Base-by-base conservation (phyloP, 169 alveolate genomes). In the Plasmodium adleri region DNA sequence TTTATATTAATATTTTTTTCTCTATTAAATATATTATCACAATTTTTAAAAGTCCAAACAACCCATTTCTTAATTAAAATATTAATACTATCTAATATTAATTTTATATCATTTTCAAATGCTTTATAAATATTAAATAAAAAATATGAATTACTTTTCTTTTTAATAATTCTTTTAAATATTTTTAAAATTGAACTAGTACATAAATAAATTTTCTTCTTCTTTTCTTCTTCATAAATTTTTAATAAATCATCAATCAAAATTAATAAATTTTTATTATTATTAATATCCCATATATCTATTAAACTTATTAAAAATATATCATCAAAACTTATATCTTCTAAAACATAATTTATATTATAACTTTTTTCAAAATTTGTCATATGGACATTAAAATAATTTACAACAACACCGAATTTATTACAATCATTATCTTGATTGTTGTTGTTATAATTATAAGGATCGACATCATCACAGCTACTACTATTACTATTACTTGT, bases 141-240 rank as follows among this genome's bases (percentile, higher is more conserved):
- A 47, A 83, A 83, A 62, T 17, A 83, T 10, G 6, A 13, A 15
- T 20, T 54, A 1, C 28, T 59, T 22, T 39, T 67, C 63, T 66
- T 68, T 13, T 83, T 67, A 3, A 83, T 83, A 9, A 83, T 50
- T 20, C 58, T 83, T 68, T 83, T 60, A 83, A 83, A 68, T 56
- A 83, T 39, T 50, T 68, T 83, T 67, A 83, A 26, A 17, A 83
- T 54, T 8, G 24, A 50, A 45, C 70, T 83, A 13, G 91, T 83
- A 47, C 26, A 68, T 7, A 22, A 10, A 60, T 68, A 83, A 5
- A 83, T 58, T 58, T 83, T 68, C 70, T 83, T 67, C 32, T 32
- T 83, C 68, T 80, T 80, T 56, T 80, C 90, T 26, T 80, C 85
- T 32, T 83, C 91, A 32, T 83, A 83, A 10, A 83, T 9, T 13